Base-by-base conservation (phyloP, 1,284 basidiomycete genomes). In the Marasmius sp. region DNA sequence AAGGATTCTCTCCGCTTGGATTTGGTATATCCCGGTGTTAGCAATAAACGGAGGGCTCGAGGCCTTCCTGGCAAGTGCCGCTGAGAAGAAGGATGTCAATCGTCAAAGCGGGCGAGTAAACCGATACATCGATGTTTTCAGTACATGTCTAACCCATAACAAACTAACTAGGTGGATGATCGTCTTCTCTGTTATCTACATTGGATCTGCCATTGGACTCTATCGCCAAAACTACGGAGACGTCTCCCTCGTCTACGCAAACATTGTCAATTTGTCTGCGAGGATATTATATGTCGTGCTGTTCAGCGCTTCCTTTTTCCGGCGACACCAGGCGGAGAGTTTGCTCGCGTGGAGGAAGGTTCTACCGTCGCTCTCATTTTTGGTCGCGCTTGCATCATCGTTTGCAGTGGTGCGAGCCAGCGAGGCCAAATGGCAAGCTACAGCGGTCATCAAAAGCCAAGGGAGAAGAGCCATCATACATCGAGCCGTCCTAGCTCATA, bases 11-110 rank as follows among this genome's bases (percentile, higher is more conserved):
- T 75, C 78, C 27, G 87, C 89, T 0, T 97, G 95, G 84, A 77
- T 89, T 27, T 88, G 85, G 78, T 96, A 95, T 69, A 89, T 97
- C 64, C 96, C 95, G 1, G 83, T 92, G 18, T 83, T 98, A 68
- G 92, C 92, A 4, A 77, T 93, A 66, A 98, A 98, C 71, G 95
- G 95, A 3, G 85, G 92, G 1, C 78, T 96, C 22, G 95, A 98
- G 73, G 92, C 94, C 0, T 96, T 96, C 75, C 82, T 95, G 66
- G 86, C 92, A 2, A 91, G 93, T 57, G 87, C 88, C 1, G 92
- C 93, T 3, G 80, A 81, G 1, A 79, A 86, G 0, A 67, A 73
- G 1, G 89, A 93, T 71, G 74, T 95, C 6, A 84, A 80, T 55
- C 71, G 71, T 6, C 92, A 94, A 71, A 90, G 87, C 65, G 77